Percentiles rank a stretch among this genome's conserved stretches.
Evolutionary conservation across 139 green algal genomes (phyloP).

Genomic region (Yamagishiella unicocca): DNA sequence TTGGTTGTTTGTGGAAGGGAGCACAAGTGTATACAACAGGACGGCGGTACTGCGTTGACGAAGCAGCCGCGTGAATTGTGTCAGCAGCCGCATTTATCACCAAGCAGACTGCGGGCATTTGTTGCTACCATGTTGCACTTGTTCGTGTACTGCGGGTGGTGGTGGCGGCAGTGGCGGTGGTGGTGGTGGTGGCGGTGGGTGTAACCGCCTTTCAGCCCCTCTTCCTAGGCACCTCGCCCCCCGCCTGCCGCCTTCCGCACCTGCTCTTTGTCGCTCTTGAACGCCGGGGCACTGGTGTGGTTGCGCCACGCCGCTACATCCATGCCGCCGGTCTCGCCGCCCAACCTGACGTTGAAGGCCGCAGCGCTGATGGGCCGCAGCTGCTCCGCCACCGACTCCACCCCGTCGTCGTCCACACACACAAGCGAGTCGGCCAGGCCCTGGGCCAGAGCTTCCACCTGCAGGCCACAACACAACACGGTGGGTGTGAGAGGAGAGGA

Average conservation of each 20-base stretch:
- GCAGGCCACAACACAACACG: background rate
- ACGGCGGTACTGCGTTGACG: too few species aligned
- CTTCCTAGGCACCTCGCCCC: background rate
- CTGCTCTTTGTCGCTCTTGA: constrained; percentile 6
- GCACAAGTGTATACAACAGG: too few species aligned
- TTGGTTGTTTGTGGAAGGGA: too few species aligned
- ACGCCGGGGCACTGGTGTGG: constrained; percentile 19
- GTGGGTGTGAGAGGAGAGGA: too few species aligned
- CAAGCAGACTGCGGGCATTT: too few species aligned
- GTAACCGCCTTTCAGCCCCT: background rate
- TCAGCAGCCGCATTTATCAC: too few species aligned
- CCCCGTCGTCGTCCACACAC: background rate
- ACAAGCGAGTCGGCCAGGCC: constrained; percentile 28
- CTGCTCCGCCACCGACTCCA: constrained; percentile 10
- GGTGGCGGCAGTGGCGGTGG: too few species aligned
- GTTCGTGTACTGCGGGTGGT: too few species aligned
- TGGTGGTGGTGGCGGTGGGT: background rate
- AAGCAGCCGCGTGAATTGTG: too few species aligned
- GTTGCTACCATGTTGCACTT: too few species aligned
- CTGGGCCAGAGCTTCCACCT: constrained; percentile 38
- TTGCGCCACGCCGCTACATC: constrained; percentile 16
- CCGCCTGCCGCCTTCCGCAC: background rate
- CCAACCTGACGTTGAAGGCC: constrained; percentile 32
- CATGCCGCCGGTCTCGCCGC: constrained; percentile 14
- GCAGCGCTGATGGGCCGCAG: constrained; percentile 13